Base-by-base conservation (phyloP, 129 eudicot genomes). In the Pulicaria dysenterica region DNA sequence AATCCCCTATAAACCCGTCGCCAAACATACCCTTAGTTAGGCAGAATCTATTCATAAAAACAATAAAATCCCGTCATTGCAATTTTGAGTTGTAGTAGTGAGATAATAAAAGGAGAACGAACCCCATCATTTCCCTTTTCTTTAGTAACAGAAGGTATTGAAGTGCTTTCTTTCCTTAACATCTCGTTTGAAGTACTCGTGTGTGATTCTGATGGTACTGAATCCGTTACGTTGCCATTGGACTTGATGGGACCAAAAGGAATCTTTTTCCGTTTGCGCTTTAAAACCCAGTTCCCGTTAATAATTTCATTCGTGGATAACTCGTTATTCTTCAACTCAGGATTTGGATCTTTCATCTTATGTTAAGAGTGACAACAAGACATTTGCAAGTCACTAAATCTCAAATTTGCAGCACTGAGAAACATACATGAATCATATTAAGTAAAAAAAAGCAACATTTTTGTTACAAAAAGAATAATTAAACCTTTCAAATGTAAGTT, bases 71-170 rank as follows among this genome's bases (percentile, higher is more conserved):
- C 31, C 40, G 54, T 41, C 42, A 7, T 39, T 37, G 70, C 37
- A 64, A 19, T 34, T 14, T 42, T 1, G 34, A 38, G 62, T 15
- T 56, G 39, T 38, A 56, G 24, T 56, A 56, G 10, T 58, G 10
- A 64, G 44, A 15, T 42, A 42, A 3, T 64, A 43, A 24, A 10
- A 31, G 6, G 31, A 39, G 53, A 58, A 67, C 82, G 77, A 55
- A 94, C 98, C 85, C 98, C 97, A 73, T 94, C 98, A 68, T 82
- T 70, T 77, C 98, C 98, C 80, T 84, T 94, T 81, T 60, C 86
- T 84, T 90, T 94, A 71, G 83, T 59, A 59, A 69, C 68, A 73
- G 17, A 3, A 86, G 61, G 39, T 64, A 60, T 24, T 24, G 79
- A 76, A 61, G 78, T 68, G 69, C 41, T 49, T 58, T 82, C 88